Evolutionary conservation across 805 yeast species (phyloP).

Genomic region (Isabelozyma heimii): DNA sequence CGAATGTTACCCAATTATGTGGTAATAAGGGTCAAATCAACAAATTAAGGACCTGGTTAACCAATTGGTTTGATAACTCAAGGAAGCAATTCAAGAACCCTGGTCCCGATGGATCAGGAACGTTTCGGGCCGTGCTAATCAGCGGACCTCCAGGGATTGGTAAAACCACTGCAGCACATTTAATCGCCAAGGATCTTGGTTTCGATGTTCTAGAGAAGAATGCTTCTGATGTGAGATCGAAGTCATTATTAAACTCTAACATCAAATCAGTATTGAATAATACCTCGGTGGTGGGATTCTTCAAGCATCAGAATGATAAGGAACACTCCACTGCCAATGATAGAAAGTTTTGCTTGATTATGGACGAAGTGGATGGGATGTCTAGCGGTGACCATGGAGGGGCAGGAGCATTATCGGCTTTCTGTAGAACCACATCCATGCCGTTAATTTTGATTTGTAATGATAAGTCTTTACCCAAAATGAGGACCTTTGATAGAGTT

Average conservation of each 20-base stretch:
- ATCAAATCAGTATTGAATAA: constrained; percentile 73
- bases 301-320: constrained; percentile 39
- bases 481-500: constrained; percentile 90
- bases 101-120: constrained; percentile 63
- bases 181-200: constrained; percentile 66
- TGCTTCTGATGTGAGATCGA: constrained; percentile 89
- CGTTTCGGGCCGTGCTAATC: constrained; percentile 78
- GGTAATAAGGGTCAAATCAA: constrained; percentile 82
- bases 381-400: constrained; percentile 99
- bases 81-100: constrained; percentile 54
- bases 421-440: constrained; percentile 79
- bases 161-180: constrained; percentile 78
- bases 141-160: constrained; percentile 90
- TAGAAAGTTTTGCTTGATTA: constrained; percentile 73
- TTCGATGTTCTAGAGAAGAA: constrained; percentile 75
- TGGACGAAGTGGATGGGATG: constrained; percentile 99
- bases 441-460: constrained; percentile 94
- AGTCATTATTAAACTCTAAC: constrained; percentile 64
- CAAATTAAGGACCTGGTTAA: constrained; percentile 70
- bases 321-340: constrained; percentile 32
- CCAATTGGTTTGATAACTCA: constrained; percentile 65
- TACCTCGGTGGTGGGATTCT: constrained; percentile 79
- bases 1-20: constrained; percentile 69
- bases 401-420: constrained; percentile 87
- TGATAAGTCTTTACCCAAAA: constrained; percentile 87